Evolutionary conservation across 2,329 filamentous ascomycete species (phyloP).

Genomic region (Pseudogymnoascus verrucosus): DNA sequence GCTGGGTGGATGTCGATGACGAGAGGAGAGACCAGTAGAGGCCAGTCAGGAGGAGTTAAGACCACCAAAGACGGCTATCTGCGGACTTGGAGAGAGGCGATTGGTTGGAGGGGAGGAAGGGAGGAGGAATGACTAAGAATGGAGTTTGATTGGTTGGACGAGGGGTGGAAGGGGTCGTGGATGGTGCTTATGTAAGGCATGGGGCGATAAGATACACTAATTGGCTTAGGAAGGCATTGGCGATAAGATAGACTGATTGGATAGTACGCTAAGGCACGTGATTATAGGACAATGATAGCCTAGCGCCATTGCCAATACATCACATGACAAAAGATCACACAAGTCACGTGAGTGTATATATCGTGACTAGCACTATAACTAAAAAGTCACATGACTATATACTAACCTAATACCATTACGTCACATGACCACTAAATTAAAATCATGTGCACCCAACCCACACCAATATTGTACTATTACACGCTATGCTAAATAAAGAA

Average conservation of each 20-base stretch:
- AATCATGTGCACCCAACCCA: too few species aligned
- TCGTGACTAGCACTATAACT: too few species aligned
- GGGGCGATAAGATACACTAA: background rate
- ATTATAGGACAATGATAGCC: background rate
- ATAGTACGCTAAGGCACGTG: too few species aligned
- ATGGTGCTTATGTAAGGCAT: background rate
- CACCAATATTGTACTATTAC: background rate
- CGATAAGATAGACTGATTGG: too few species aligned
- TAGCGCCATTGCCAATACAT: background rate
- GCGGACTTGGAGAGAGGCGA: background rate
- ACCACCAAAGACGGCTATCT: background rate
- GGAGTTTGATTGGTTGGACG: background rate
- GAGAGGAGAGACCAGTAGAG: background rate
- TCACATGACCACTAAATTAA: too few species aligned
- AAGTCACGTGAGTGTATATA: too few species aligned
- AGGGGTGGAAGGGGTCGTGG: background rate
- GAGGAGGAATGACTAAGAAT: slow-evolving; percentile 13
- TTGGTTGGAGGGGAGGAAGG: too few species aligned
- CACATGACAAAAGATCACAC: background rate
- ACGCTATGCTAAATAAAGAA: background rate
- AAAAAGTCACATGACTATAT: too few species aligned
- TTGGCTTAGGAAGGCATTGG: background rate
- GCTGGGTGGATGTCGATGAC: background rate
- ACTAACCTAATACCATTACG: too few species aligned
- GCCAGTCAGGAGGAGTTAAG: too few species aligned